phyloP scores from a whole-genome alignment of 2,329 filamentous ascomycete genomes.

The Calonectria honghensis region DNA sequence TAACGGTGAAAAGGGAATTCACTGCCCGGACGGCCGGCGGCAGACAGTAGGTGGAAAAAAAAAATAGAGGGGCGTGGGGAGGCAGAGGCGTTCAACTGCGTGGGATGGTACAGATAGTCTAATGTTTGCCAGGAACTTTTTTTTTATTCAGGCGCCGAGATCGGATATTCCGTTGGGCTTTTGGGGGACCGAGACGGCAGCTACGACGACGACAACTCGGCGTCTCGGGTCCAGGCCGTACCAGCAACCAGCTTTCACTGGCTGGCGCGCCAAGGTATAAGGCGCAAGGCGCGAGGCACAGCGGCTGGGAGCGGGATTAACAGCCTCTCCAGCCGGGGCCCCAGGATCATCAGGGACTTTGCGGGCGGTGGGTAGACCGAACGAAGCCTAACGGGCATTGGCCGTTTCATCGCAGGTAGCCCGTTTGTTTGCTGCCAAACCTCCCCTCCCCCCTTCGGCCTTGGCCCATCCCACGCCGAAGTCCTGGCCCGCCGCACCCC shows the following conservation, averaged over 20 bases:
- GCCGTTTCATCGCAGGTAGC: constrained; percentile 5
- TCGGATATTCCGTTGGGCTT: constrained; percentile 20
- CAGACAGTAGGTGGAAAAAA: not conserved
- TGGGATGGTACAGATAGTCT: constrained; percentile 14
- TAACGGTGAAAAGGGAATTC: constrained; percentile 13
- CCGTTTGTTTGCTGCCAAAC: not conserved
- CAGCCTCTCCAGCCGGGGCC: constrained; percentile 5
- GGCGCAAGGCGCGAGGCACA: not conserved
- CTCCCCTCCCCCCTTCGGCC: not conserved
- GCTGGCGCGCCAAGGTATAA: not conserved
- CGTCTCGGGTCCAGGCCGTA: not conserved
- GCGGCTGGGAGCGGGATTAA: constrained; percentile 19
- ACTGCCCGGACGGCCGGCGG: constrained; percentile 2
- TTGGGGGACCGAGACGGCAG: constrained; percentile 5
- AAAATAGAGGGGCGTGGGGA: constrained; percentile 12
- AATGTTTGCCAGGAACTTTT: not conserved
- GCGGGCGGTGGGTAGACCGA: not conserved
- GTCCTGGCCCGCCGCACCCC: not conserved
- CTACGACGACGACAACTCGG: not conserved
- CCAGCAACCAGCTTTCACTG: not conserved
- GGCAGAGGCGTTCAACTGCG: not conserved
- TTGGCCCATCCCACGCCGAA: constrained; percentile 20
- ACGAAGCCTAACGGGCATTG: not conserved
- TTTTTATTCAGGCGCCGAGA: constrained; percentile 8
- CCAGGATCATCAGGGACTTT: constrained; percentile 18